These are phyloP conservation scores for Hypoxylon lienhwacheense DNA, from an alignment of 495 filamentous ascomycete genomes.

Conservation along the genomic window DNA sequence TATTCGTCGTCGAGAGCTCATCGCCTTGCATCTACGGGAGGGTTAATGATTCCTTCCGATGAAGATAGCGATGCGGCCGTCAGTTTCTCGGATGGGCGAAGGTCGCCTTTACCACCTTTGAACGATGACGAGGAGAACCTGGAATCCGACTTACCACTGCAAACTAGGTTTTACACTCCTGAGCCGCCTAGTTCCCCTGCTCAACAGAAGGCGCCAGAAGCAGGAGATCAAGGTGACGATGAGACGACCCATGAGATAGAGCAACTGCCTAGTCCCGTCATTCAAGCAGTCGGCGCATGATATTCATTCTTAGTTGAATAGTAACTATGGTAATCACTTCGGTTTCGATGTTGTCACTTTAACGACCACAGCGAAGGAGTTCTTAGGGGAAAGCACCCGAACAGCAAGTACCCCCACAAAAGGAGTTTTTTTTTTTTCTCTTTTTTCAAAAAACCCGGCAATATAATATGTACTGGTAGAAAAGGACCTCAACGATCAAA, in stretches of 20 bases:
- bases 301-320: background rate
- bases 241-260: slow-evolving; percentile 35
- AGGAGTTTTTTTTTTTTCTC: too few species aligned
- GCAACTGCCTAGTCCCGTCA: slow-evolving; percentile 41
- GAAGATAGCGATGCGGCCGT: slow-evolving; percentile 60
- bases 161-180: slow-evolving; percentile 49
- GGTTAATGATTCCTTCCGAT: slow-evolving; percentile 50
- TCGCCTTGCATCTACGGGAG: slow-evolving; percentile 32
- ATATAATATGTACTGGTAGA: slow-evolving; percentile 33
- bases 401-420: slow-evolving; percentile 16
- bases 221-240: slow-evolving; percentile 22
- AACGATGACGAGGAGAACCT: slow-evolving; percentile 44
- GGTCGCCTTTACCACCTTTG: slow-evolving; percentile 55
- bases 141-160: slow-evolving; percentile 20
- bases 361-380: slow-evolving; percentile 24
- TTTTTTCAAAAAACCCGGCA: too few species aligned
- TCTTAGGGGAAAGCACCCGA: slow-evolving; percentile 19
- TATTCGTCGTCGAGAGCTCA: slow-evolving; percentile 50
- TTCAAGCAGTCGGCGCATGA: slow-evolving; percentile 47
- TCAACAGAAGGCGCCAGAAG: slow-evolving; percentile 22
- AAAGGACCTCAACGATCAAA: slow-evolving; percentile 11
- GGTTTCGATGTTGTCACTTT: slow-evolving; percentile 12
- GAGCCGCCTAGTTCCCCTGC: slow-evolving; percentile 44
- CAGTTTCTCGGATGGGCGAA: slow-evolving; percentile 59
- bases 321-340: slow-evolving; percentile 9